Evolutionary conservation across 148 eudicot genomes (phyloP), one percentile per base, ranked within the genome.

Genomic region (Rhododendron vialii): DNA sequence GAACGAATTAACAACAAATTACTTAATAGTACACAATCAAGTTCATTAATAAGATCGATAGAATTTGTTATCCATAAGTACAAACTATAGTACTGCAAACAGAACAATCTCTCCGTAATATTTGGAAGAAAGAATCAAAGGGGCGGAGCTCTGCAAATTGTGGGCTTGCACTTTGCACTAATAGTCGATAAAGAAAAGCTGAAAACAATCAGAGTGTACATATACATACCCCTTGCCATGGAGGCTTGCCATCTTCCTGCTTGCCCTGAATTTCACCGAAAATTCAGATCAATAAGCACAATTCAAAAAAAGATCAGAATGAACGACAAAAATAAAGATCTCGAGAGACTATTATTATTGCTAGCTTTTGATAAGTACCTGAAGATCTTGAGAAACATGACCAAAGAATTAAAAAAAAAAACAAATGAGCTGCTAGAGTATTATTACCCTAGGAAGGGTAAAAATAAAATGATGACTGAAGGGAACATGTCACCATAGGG

Each of bases 211-310:
- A 4, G 83, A 35, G 26, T 41, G 45, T 28, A 65, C 18, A 50
- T 69, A 38, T 81, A 75, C 93, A 80, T 91, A 95, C 98, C 96
- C 98, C 99, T 90, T 94, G 86, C 99, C 99, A 96, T 45, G 98
- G 96, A 84, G 99, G 92, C 90, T 95, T 93, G 17, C 99, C 99
- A 61, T 91, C 86, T 76, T 93, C 97, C 63, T 94, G 74, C 63
- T 93, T 38, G 51, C 99, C 99, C 99, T 96, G 94, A 59, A 85
- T 69, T 63, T 55, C 81, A 51, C 51, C 51, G 77, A 86, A 57
- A 81, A 26, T 61, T 53, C 65, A 88, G 53, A 79, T 41, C 57
- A 65, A 83, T 63, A 45, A 78, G 33, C 9, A 36, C 33, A 75
- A 82, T 55, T 63, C 17, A 18, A 63, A 83, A 83, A 36, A 53